These are phyloP conservation scores for Cytospora mali DNA, from an alignment of 2,329 filamentous ascomycete species.

Conservation along the genomic window DNA sequence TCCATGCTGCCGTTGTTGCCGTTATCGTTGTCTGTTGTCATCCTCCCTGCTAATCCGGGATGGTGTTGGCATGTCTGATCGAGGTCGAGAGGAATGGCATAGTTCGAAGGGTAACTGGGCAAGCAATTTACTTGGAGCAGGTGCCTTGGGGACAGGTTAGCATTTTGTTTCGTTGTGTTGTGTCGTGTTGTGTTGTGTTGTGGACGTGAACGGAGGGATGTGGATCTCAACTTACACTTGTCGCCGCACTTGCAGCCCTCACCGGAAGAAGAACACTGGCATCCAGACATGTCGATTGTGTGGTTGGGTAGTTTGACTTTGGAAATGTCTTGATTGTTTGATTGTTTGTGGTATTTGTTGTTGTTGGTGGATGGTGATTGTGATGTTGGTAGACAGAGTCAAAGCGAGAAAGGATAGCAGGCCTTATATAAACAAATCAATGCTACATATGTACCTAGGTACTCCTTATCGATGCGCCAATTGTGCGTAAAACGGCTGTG, in stretches of 20 bases:
- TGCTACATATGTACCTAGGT: too few species aligned
- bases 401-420: not conserved
- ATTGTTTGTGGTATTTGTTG: constrained; percentile 5
- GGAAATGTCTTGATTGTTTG: not conserved
- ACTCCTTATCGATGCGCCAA: constrained; percentile 20
- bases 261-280: constrained; percentile 22
- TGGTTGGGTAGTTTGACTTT: not conserved
- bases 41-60: constrained; percentile 3
- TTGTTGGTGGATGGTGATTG: not conserved
- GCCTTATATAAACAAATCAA: constrained; percentile 16
- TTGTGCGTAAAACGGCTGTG: constrained; percentile 12
- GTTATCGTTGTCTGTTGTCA: not conserved
- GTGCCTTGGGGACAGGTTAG: not conserved
- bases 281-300: constrained; percentile 25
- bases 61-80: not conserved
- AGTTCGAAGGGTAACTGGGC: not conserved
- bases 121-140: constrained; percentile 14
- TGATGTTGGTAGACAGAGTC: not conserved
- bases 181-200: not conserved
- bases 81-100: not conserved
- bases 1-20: not conserved
- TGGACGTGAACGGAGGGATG: not conserved
- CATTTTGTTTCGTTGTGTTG: not conserved
- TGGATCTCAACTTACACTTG: not conserved
- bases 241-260: constrained; percentile 15